Conservation (phyloP, 108 stramenopile genomes). For the Cyclostephanos invisitatus region DNA sequence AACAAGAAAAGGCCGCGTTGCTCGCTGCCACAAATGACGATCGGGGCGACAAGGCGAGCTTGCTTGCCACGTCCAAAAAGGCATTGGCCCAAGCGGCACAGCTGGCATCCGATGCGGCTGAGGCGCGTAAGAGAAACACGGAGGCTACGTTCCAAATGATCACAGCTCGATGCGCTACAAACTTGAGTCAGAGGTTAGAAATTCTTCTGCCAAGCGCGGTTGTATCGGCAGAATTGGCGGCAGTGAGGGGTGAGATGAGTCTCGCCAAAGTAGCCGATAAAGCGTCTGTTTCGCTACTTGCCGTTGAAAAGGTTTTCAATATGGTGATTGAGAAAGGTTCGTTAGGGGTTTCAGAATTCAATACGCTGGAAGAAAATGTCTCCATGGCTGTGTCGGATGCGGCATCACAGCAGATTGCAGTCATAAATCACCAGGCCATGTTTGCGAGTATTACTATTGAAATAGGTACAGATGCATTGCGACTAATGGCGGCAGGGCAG, state of each 20-base stretch:
- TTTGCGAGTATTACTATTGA: slow-evolving; percentile 68
- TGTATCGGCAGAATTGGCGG: slow-evolving; percentile 67
- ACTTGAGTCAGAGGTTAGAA: slow-evolving; percentile 69
- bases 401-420: slow-evolving; percentile 66
- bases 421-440: slow-evolving; percentile 72
- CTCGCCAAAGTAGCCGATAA: slow-evolving; percentile 76
- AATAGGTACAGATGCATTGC: slow-evolving; percentile 61
- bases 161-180: slow-evolving; percentile 57
- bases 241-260: slow-evolving; percentile 79
- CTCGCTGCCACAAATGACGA: slow-evolving; percentile 71
- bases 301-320: slow-evolving; percentile 62
- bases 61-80: slow-evolving; percentile 77
- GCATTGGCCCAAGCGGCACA: slow-evolving; percentile 81
- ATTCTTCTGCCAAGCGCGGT: slow-evolving; percentile 60
- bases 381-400: slow-evolving; percentile 49
- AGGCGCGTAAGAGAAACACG: slow-evolving; percentile 71
- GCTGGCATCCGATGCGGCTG: slow-evolving; percentile 74
- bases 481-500: slow-evolving; percentile 77
- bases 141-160: slow-evolving; percentile 71
- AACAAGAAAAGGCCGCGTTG: slow-evolving; percentile 78
- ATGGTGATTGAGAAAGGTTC: slow-evolving; percentile 48
- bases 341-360: slow-evolving; percentile 46
- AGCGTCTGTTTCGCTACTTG: slow-evolving; percentile 62
- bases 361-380: slow-evolving; percentile 45
- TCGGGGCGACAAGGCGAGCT: slow-evolving; percentile 71